Conservation (phyloP, 352 stramenopile species). For the Globisporangium canariense region DNA sequence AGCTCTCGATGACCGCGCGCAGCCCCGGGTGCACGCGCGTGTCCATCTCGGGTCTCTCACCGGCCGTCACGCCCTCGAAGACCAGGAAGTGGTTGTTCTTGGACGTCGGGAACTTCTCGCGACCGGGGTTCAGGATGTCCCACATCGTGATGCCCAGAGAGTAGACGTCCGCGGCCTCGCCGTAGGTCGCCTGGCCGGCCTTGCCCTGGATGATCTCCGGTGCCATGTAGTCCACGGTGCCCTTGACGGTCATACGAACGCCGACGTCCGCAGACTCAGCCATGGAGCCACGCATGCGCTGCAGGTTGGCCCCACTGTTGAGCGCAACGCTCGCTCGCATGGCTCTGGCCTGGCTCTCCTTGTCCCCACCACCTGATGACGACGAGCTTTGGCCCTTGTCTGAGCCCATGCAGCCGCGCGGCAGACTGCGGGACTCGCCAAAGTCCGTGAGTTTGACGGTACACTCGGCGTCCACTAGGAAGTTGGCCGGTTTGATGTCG, state of each 20-base stretch:
- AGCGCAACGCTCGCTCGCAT: constrained; percentile 29
- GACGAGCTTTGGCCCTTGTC: constrained; percentile 19
- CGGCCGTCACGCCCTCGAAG: constrained; percentile 49
- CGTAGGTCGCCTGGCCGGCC: constrained; percentile 46
- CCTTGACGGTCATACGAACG: constrained; percentile 51
- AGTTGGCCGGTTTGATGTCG: constrained; percentile 77
- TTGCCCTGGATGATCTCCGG: constrained; percentile 72
- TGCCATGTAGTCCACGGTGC: constrained; percentile 78
- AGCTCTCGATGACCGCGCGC: constrained; percentile 37
- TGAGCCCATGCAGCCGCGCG: constrained; percentile 27
- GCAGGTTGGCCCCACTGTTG: constrained; percentile 27
- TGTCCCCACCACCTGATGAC: constrained; percentile 1
- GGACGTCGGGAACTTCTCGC: constrained; percentile 43
- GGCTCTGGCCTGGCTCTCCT: constrained; percentile 16
- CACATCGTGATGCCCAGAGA: constrained; percentile 73
- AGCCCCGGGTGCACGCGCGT: constrained; percentile 30
- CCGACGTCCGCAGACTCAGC: constrained; percentile 7
- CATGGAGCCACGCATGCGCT: constrained; percentile 25
- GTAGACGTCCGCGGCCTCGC: constrained; percentile 68
- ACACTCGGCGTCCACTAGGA: constrained; percentile 57
- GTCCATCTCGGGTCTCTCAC: constrained; percentile 43
- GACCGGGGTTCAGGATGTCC: constrained; percentile 58
- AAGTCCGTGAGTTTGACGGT: constrained; percentile 73
- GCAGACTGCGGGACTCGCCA: constrained; percentile 55
- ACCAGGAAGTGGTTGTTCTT: constrained; percentile 58